Evolutionary conservation across 129 eudicot species (phyloP).

Genomic region (Pulicaria dysenterica): DNA sequence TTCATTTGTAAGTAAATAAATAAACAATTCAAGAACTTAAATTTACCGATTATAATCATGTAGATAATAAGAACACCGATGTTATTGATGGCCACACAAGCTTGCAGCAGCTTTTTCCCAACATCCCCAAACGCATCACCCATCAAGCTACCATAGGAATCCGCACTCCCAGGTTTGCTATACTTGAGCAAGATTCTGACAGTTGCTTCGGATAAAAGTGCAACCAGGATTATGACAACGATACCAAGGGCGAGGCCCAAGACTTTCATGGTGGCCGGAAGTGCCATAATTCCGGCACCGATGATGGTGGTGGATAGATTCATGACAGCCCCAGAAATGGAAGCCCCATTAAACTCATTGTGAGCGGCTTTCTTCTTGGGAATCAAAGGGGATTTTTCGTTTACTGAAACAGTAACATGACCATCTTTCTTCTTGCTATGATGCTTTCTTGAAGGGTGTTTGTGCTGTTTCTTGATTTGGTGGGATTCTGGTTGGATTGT

Average conservation of each 20-base stretch:
- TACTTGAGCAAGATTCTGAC: constrained; percentile 52
- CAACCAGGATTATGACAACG: constrained; percentile 53
- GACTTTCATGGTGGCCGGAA: constrained; percentile 86
- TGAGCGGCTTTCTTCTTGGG: constrained; percentile 39
- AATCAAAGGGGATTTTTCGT: constrained; percentile 50
- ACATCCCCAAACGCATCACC: constrained; percentile 65
- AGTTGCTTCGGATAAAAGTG: constrained; percentile 54
- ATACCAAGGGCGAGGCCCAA: constrained; percentile 73
- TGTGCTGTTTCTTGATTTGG: constrained; percentile 45
- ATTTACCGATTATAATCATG: constrained; percentile 79
- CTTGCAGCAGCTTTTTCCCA: constrained; percentile 54
- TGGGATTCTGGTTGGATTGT: constrained; percentile 40
- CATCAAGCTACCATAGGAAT: constrained; percentile 70
- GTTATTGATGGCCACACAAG: constrained; percentile 63
- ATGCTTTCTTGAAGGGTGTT: constrained; percentile 46
- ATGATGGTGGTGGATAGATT: constrained; percentile 89
- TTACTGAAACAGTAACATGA: constrained; percentile 26
- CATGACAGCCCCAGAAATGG: constrained; percentile 69
- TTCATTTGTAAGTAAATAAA: neutral
- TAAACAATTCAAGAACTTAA: neutral
- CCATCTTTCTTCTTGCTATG: constrained; percentile 42
- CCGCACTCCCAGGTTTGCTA: constrained; percentile 38
- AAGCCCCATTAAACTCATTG: constrained; percentile 67
- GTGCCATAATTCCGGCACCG: constrained; percentile 93
- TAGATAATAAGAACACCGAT: constrained; percentile 72